Percentiles rank a stretch among this genome's conserved stretches.
These are phyloP conservation scores for Pseudozyma flocculosa DNA, from an alignment of 1,284 basidiomycete species.

Conservation along the genomic window DNA sequence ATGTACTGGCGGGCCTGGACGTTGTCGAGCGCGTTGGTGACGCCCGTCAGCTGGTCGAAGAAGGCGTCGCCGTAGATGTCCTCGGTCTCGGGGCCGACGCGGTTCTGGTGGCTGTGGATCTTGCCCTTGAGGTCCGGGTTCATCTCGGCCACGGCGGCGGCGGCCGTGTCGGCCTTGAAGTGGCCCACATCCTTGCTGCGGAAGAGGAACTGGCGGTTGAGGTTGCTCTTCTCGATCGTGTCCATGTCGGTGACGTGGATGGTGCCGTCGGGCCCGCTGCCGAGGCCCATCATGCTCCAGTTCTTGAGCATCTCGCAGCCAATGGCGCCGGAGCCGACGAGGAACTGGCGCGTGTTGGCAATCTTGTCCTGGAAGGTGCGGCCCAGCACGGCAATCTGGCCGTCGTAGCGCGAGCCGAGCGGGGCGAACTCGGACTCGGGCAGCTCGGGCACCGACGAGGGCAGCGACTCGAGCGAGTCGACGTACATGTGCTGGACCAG, in stretches of 20 bases:
- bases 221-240: constrained; percentile 98
- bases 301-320: constrained; percentile 99
- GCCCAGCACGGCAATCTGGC: constrained; percentile 94
- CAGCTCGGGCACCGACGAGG: constrained; percentile 59
- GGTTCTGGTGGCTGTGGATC: constrained; percentile 86
- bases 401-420: constrained; percentile 81
- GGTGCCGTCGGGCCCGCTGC: constrained; percentile 73
- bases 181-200: constrained; percentile 93
- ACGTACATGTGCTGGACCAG: constrained; percentile 95
- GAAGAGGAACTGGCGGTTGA: constrained; percentile 99
- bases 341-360: constrained; percentile 85
- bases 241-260: constrained; percentile 97
- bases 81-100: constrained; percentile 90
- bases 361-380: constrained; percentile 90
- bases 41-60: constrained; percentile 84
- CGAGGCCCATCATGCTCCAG: constrained; percentile 99
- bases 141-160: constrained; percentile 90
- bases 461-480: constrained; percentile 86
- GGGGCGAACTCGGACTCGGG: constrained; percentile 85
- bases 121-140: constrained; percentile 88
- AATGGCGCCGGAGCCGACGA: constrained; percentile 97
- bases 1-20: constrained; percentile 94
- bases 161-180: constrained; percentile 96
- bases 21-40: constrained; percentile 99
- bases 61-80: constrained; percentile 83